A percentile compares a stretch with the other conserved stretches of the same genome.
Conservation (phyloP, 495 filamentous ascomycete species). For the Aspergillus panamensis region DNA sequence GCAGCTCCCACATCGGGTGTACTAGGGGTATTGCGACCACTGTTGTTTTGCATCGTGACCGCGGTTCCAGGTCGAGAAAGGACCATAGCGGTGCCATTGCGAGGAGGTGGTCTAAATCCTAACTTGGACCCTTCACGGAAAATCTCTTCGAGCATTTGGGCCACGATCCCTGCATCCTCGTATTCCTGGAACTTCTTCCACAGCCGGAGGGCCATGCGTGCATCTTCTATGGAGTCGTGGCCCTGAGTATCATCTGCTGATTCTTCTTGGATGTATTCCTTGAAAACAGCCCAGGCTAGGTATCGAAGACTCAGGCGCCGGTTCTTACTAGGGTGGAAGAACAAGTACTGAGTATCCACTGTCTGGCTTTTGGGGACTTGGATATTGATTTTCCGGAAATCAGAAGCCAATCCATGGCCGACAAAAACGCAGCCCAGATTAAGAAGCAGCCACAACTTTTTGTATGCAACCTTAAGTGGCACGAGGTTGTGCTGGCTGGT, state of each 20-base stretch:
- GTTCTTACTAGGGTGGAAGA: conserved; percentile 60
- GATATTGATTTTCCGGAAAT: conserved; percentile 97
- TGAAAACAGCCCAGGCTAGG: conserved; percentile 80
- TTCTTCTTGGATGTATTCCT: conserved; percentile 84
- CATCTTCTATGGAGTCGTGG: conserved; percentile 94
- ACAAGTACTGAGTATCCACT: conserved; percentile 87
- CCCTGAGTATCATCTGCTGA: conserved; percentile 47
- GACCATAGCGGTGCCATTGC: conserved; percentile 34
- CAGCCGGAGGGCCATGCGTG: conserved; percentile 79
- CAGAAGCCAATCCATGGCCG: conserved; percentile 85
- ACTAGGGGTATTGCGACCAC: conserved; percentile 45
- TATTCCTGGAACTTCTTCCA: conserved; percentile 91
- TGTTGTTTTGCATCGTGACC: conserved; percentile 41
- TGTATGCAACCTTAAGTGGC: conserved; percentile 86
- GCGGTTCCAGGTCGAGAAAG: conserved; percentile 46
- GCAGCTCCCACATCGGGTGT: conserved; percentile 31
- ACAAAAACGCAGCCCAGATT: conserved; percentile 94
- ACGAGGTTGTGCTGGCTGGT: conserved; percentile 77
- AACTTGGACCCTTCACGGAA: conserved; percentile 68
- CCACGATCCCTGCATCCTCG: conserved; percentile 73
- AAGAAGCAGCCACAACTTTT: conserved; percentile 93
- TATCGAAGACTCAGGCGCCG: conserved; percentile 85
- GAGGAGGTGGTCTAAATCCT: conserved; percentile 68
- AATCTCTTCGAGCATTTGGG: conserved; percentile 72
- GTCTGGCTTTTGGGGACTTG: conserved; percentile 88